Conservation (phyloP, 352 stramenopile genomes). For the Saprolegnia parasitica region DNA sequence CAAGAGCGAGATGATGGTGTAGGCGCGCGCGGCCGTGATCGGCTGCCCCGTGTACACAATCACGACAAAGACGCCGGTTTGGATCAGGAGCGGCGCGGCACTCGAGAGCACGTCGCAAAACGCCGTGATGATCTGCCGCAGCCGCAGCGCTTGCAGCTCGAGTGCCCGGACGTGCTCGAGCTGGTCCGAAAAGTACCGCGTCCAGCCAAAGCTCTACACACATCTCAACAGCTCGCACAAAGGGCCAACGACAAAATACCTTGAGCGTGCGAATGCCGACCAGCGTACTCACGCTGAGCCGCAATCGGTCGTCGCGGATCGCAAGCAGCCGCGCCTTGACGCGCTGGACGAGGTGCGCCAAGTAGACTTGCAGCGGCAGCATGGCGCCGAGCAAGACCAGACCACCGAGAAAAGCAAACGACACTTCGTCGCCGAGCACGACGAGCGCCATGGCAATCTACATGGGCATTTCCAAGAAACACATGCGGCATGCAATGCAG, state of each 20-base stretch:
- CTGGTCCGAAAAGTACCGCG: conserved; percentile 40
- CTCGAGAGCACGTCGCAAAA: conserved; percentile 90
- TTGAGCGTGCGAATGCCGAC: conserved; percentile 77
- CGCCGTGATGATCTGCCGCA: conserved; percentile 85
- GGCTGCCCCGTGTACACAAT: conserved; percentile 66
- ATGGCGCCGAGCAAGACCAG: conserved; percentile 71
- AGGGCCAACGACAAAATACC: conserved; percentile 23
- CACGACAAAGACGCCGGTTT: conserved; percentile 75
- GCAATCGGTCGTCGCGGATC: conserved; percentile 77
- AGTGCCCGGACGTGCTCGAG: conserved; percentile 49
- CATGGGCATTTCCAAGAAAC: too few species aligned
- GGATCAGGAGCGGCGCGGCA: conserved; percentile 81
- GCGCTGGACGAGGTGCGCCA: conserved; percentile 72
- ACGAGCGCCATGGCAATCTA: conserved; percentile 63
- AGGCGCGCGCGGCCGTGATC: conserved; percentile 73
- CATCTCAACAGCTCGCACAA: neutral
- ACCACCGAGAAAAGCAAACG: conserved; percentile 79
- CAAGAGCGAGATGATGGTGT: conserved; percentile 80
- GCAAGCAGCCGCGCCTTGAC: conserved; percentile 66
- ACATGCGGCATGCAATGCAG: too few species aligned
- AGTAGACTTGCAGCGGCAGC: conserved; percentile 75
- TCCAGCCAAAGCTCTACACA: conserved; percentile 53
- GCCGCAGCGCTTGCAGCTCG: conserved; percentile 63
- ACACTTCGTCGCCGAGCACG: conserved; percentile 69
- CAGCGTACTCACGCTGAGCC: conserved; percentile 57